phyloP scores from a whole-genome alignment of 2,329 filamentous ascomycete genomes.

The Botryosphaeria dothidea region DNA sequence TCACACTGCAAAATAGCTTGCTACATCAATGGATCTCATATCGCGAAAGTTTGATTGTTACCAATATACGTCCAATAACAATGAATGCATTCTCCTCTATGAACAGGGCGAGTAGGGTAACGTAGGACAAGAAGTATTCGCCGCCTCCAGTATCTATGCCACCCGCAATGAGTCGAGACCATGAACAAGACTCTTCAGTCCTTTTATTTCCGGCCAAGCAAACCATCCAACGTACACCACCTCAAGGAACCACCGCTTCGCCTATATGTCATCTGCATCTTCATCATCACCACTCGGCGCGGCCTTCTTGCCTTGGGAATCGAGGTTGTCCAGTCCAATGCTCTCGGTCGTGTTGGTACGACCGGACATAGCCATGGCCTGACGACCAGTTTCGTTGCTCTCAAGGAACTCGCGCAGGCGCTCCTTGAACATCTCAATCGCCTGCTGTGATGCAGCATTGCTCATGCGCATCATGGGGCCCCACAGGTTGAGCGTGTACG shows the following conservation, averaged over 20 bases:
- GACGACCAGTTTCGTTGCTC: slow-evolving; percentile 78
- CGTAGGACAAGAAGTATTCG: neutral
- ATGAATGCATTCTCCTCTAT: slow-evolving; percentile 2
- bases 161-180: slow-evolving; percentile 25
- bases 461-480: slow-evolving; percentile 95
- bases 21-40: no score
- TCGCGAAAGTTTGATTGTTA: no score
- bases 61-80: no score
- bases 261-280: slow-evolving; percentile 15
- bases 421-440: slow-evolving; percentile 87
- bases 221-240: neutral
- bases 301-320: slow-evolving; percentile 13
- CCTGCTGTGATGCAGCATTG: slow-evolving; percentile 84
- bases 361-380: slow-evolving; percentile 71
- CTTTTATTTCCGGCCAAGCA: slow-evolving; percentile 35
- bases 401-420: slow-evolving; percentile 87
- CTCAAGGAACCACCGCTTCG: neutral
- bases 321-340: slow-evolving; percentile 12
- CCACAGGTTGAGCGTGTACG: slow-evolving; percentile 91
- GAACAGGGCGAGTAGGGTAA: neutral
- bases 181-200: slow-evolving; percentile 20
- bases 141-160: slow-evolving; percentile 41
- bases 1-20: no score
- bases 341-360: neutral
- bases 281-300: neutral